These are phyloP conservation scores for Macrotyloma uniflorum DNA, from an alignment of 306 rosid species.

Conservation along the genomic window DNA sequence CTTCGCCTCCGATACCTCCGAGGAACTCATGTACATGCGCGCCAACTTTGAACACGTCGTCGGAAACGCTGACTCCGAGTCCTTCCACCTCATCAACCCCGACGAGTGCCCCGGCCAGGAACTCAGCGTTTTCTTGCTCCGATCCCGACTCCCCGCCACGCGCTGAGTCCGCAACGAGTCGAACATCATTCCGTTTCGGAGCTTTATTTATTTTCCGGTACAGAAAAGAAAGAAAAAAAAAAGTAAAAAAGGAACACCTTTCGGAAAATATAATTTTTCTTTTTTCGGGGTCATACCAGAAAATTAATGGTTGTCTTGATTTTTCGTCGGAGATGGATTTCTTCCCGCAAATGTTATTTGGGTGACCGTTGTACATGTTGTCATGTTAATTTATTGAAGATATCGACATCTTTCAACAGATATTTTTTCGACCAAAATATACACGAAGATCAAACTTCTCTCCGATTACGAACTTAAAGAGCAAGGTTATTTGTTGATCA, in stretches of 20 bases:
- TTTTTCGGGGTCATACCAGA: neutral
- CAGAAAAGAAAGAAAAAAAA: neutral
- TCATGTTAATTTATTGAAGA: too few relatives aligned
- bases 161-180: constrained; percentile 24
- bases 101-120: constrained; percentile 88
- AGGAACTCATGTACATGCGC: constrained; percentile 84
- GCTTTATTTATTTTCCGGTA: constrained; percentile 8
- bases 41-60: constrained; percentile 90
- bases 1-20: constrained; percentile 47
- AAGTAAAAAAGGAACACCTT: neutral
- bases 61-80: constrained; percentile 81
- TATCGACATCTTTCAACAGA: neutral
- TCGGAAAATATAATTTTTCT: neutral
- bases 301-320: neutral
- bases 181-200: neutral
- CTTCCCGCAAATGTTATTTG: too few relatives aligned
- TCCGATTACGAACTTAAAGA: neutral
- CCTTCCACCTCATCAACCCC: constrained; percentile 91
- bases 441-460: too few relatives aligned
- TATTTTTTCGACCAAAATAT: too few relatives aligned
- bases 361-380: too few relatives aligned
- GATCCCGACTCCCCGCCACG: constrained; percentile 53
- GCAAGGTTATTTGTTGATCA: neutral
- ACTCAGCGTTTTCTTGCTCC: constrained; percentile 90
- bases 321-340: too few relatives aligned